Conservation (phyloP, 208 protist species). For the Crithidia sp. region DNA sequence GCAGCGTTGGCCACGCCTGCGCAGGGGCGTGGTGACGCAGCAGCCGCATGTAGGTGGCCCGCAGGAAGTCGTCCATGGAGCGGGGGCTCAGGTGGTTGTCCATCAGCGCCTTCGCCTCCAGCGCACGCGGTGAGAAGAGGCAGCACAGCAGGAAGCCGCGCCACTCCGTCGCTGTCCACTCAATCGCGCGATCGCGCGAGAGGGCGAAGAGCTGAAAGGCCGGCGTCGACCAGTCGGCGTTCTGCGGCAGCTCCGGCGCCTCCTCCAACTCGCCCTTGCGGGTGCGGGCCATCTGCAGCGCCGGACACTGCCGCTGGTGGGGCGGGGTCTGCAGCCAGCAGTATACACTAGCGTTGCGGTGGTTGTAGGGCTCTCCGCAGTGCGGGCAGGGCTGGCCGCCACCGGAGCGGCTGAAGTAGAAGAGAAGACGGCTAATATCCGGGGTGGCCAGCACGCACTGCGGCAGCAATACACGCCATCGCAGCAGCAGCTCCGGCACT, state of each 20-base stretch:
- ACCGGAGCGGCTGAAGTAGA: constrained; percentile 83
- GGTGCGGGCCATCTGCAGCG: constrained; percentile 55
- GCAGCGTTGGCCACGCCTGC: constrained; percentile 41
- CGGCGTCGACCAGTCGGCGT: constrained; percentile 71
- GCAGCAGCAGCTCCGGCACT: constrained; percentile 81
- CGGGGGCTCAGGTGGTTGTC: constrained; percentile 46
- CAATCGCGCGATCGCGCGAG: constrained; percentile 70
- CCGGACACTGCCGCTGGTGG: constrained; percentile 79
- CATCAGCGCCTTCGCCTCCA: constrained; percentile 70
- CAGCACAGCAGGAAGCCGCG: constrained; percentile 87
- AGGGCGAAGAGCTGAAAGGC: constrained; percentile 76
- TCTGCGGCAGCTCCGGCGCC: constrained; percentile 67
- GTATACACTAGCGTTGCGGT: constrained; percentile 84
- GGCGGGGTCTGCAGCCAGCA: constrained; percentile 83
- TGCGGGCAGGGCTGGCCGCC: constrained; percentile 78
- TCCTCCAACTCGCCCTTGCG: constrained; percentile 88
- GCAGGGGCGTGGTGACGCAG: constrained; percentile 79
- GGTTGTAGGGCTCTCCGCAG: constrained; percentile 88
- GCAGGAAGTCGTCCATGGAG: constrained; percentile 88
- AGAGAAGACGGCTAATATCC: constrained; percentile 90
- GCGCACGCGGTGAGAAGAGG: constrained; percentile 71
- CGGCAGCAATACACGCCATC: constrained; percentile 78
- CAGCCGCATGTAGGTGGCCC: constrained; percentile 76
- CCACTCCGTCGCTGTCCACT: constrained; percentile 88
- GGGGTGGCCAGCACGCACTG: constrained; percentile 91